Evolutionary conservation across 179 eudicot species (phyloP), one percentile per base, ranked within the genome.

Genomic region (Drosera spatulata): DNA sequence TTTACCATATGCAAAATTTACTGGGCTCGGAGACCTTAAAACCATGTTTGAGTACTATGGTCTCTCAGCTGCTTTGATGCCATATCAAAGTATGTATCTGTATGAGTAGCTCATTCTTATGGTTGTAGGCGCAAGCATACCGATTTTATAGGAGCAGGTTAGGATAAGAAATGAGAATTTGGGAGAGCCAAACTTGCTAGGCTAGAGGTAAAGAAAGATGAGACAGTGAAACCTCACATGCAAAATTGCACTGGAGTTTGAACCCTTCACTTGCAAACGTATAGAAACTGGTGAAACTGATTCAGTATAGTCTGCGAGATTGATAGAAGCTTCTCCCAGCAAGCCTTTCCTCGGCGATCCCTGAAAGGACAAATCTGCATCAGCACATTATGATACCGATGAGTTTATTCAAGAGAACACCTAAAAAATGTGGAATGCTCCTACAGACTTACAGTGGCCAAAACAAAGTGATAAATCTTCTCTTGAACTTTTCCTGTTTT

Each of bases 311-410:
- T 72, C 79, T 59, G 79, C 79, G 55, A 78, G 51, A 51, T 78
- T 75, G 6, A 78, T 64, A 4, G 69, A 63, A 57, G 72, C 74
- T 62, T 78, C 82, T 49, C 82, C 82, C 59, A 66, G 33, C 39
- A 78, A 75, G n/a, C 74, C 72, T 33, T 75, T 64, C 67, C 75
- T 78, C 39, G 77, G 69, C 48, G 82, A 71, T 64, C 79, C 82
- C 82, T 78, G 79, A 38, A 44, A 55, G 12, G 50, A 41, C 57
- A 10, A 13, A 4, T 41, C 13, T 7, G 41, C 3, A 58, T 58
- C 14, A 58, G 48, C 9, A 2, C 61, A 4, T 40, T 13, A 2
- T 9, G 10, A 4, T 2, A 58, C 33, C 5, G 5, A 56, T n/a
- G 61, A 6, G 41, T 10, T 12, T 41, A 48, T 4, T 10, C 8